Conservation (phyloP, 345 rosid genomes). For the Barbarea vulgaris region DNA sequence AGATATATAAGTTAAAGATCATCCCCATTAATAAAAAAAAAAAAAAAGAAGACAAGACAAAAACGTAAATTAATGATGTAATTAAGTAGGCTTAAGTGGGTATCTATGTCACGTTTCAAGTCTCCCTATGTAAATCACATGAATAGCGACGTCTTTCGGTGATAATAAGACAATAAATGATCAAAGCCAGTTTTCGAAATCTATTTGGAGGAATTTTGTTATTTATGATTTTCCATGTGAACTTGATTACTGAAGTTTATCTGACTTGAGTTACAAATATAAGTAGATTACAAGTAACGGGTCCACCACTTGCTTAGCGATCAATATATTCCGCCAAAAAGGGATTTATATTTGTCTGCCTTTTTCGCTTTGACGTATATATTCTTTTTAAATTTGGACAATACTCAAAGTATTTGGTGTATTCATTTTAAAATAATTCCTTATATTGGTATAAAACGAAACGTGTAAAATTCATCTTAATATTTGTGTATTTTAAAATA, state of each 20-base stretch:
- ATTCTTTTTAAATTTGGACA: not conserved
- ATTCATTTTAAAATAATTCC: not conserved
- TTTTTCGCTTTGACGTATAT: slow-evolving; percentile 14
- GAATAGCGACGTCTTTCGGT: slow-evolving; percentile 15
- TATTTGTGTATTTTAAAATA: not conserved
- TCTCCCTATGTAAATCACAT: slow-evolving; percentile 10
- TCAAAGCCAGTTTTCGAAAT: slow-evolving; percentile 17
- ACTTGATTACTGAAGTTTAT: not conserved
- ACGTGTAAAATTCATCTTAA: not conserved
- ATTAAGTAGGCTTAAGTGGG: not conserved
- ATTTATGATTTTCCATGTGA: not conserved
- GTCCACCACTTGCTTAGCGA: slow-evolving; percentile 26
- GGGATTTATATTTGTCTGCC: not conserved
- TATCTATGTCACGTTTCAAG: slow-evolving; percentile 6
- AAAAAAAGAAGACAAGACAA: not conserved
- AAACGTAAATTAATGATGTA: not conserved
- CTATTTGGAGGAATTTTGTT: not conserved
- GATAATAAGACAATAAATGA: slow-evolving; percentile 9
- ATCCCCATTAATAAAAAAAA: not conserved
- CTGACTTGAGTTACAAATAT: not conserved
- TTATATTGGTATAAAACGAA: not conserved
- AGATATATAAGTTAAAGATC: not conserved
- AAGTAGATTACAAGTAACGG: not conserved
- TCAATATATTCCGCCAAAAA: slow-evolving; percentile 18
- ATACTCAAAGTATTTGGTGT: not conserved